A percentile compares a stretch with the other conserved stretches of the same genome.
These are phyloP conservation scores for Diaporthe humulicola DNA, from an alignment of 2,329 filamentous ascomycete species.

Conservation along the genomic window DNA sequence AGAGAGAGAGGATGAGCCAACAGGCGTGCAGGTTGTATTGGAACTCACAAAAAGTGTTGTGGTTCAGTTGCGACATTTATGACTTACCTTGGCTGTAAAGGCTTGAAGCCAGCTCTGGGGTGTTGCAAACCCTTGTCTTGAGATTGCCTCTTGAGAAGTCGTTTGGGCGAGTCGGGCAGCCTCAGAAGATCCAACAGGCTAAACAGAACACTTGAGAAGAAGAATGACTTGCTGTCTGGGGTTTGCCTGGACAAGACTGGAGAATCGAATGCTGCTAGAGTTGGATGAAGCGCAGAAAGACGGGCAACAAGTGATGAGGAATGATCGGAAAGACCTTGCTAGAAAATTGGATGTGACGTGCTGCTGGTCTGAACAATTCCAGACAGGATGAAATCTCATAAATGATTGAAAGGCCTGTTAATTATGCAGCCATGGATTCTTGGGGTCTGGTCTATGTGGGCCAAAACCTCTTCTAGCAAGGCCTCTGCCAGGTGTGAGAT, in stretches of 20 bases:
- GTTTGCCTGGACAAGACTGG: accelerated
- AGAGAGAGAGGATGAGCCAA: not conserved
- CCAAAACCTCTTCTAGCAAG: not conserved
- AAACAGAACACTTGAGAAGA: not conserved
- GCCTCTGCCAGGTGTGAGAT: not conserved
- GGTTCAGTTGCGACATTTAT: not conserved
- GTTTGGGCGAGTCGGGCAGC: not conserved
- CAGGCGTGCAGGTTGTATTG: not conserved
- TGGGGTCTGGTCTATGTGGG: not conserved
- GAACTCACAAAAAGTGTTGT: not conserved
- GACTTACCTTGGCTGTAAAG: not conserved
- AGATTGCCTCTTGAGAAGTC: not conserved
- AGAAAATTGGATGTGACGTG: not conserved
- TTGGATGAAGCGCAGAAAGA: not conserved
- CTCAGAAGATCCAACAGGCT: not conserved
- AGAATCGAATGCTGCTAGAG: not conserved
- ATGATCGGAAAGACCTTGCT: not conserved
- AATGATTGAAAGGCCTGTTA: not conserved
- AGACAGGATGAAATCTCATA: not conserved
- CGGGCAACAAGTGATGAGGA: not conserved
- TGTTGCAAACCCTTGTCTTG: not conserved
- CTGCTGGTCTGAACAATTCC: not conserved
- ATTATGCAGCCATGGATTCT: not conserved
- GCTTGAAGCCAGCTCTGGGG: not conserved
- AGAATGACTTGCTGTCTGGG: not conserved